Evolutionary conservation across 805 yeast species (phyloP).

Genomic region (Teunomyces barrocoloradensis): DNA sequence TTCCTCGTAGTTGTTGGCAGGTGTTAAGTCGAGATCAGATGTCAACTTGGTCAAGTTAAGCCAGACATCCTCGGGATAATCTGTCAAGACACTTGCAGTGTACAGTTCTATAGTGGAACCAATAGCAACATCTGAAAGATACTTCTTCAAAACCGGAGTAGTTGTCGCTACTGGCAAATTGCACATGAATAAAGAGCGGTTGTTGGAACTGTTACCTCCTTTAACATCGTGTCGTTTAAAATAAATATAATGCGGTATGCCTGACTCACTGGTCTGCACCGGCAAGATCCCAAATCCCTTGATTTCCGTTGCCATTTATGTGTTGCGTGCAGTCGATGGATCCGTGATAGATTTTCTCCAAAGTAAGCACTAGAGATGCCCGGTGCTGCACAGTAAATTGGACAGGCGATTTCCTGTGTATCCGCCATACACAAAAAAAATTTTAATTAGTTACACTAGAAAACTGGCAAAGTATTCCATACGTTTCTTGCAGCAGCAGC

Average conservation of each 20-base stretch:
- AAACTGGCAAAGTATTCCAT: background rate
- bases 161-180: conserved; percentile 70
- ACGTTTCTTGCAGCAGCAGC: background rate
- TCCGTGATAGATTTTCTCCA: background rate
- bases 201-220: conserved; percentile 22
- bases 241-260: conserved; percentile 55
- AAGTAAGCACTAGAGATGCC: conserved; percentile 2
- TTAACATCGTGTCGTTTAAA: conserved; percentile 60
- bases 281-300: conserved; percentile 59
- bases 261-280: conserved; percentile 37
- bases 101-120: conserved; percentile 61
- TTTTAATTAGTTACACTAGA: background rate
- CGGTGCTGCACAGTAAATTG: conserved; percentile 1
- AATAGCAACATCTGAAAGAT: conserved; percentile 57
- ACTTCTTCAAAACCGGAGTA: conserved; percentile 49
- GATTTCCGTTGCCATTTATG: conserved; percentile 38
- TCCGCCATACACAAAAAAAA: background rate
- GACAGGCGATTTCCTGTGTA: background rate
- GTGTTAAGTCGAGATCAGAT: conserved; percentile 46
- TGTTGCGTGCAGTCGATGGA: background rate
- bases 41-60: conserved; percentile 55
- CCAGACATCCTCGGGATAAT: conserved; percentile 45
- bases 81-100: conserved; percentile 34
- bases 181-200: conserved; percentile 65
- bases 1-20: conserved; percentile 15